A percentile compares a stretch with the other conserved stretches of the same genome.
Conservation (phyloP, 225 moss, liverwort and hornwort genomes). For the Straminergon stramineum region DNA sequence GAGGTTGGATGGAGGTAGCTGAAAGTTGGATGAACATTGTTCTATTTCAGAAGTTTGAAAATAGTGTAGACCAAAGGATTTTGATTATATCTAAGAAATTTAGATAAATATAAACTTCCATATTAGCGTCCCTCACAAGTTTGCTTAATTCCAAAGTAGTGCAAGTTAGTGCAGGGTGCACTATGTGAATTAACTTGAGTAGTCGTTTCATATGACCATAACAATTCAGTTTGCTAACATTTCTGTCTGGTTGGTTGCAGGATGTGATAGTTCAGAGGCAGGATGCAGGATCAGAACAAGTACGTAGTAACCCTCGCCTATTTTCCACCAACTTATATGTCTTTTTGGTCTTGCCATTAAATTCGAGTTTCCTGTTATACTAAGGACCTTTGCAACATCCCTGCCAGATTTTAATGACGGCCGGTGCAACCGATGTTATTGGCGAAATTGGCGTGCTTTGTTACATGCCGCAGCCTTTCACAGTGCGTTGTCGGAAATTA, state of each 20-base stretch:
- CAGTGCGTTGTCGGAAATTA: constrained; percentile 63
- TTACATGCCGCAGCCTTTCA: constrained; percentile 91
- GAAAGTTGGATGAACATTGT: neutral
- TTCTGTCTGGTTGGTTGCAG: constrained; percentile 17
- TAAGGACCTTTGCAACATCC: neutral
- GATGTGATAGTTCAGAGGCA: constrained; percentile 19
- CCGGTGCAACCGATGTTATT: constrained; percentile 28
- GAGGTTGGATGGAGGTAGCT: neutral
- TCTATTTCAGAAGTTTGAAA: neutral
- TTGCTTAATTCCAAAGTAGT: too few relatives aligned
- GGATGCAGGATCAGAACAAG: constrained; percentile 23
- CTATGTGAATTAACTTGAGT: neutral
- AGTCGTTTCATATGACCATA: neutral
- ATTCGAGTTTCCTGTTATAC: neutral
- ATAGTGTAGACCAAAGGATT: too few relatives aligned
- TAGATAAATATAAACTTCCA: too few relatives aligned
- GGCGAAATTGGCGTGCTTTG: constrained; percentile 94
- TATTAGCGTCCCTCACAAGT: neutral
- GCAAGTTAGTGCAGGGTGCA: neutral
- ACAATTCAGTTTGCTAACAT: neutral
- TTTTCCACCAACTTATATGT: neutral
- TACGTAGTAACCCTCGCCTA: neutral
- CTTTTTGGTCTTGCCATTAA: neutral
- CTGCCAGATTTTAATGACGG: constrained; percentile 18
- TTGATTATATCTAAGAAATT: neutral